A percentile compares a stretch with the other conserved stretches of the same genome.
Conservation (phyloP, 805 yeast species). For the Wickerhamomyces pijperi region DNA sequence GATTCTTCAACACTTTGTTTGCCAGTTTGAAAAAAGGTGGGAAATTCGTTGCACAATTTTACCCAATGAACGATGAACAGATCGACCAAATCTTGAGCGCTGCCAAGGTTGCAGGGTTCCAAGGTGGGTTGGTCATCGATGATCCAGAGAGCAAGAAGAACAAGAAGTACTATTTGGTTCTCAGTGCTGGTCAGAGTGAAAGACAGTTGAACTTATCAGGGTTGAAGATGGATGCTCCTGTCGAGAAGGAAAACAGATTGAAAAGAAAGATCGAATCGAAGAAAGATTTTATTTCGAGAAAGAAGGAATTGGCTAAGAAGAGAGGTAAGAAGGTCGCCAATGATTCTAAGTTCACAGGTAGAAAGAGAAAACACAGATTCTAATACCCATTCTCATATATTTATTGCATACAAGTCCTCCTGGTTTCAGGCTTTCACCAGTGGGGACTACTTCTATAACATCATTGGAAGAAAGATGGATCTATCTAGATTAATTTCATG, state of each 20-base stretch:
- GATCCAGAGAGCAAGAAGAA: conserved; percentile 89
- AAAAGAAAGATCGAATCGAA: conserved; percentile 51
- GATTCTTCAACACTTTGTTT: conserved; percentile 82
- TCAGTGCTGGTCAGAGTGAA: conserved; percentile 77
- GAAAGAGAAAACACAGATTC: conserved; percentile 63
- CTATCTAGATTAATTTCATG: background rate
- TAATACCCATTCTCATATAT: conserved; percentile 14
- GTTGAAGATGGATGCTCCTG: conserved; percentile 67
- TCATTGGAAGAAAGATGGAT: no score
- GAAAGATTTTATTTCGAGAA: conserved; percentile 75
- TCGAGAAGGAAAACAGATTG: conserved; percentile 24
- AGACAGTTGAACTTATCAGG: conserved; percentile 68
- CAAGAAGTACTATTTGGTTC: conserved; percentile 80
- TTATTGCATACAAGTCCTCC: background rate
- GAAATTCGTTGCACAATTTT: conserved; percentile 93
- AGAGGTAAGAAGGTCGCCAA: conserved; percentile 84
- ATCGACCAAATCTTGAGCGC: conserved; percentile 65
- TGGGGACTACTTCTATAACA: no score
- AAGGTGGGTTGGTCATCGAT: conserved; percentile 90
- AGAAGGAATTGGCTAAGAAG: conserved; percentile 87
- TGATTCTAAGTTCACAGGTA: conserved; percentile 87
- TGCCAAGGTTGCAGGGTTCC: conserved; percentile 91
- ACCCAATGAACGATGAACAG: conserved; percentile 85
- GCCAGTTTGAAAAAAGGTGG: conserved; percentile 88
- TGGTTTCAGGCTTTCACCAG: no score